Evolutionary conservation across 768 basidiomycete genomes (phyloP), one percentile per base, ranked within the genome.

Genomic region (Pleurotus salmoneostramineus): DNA sequence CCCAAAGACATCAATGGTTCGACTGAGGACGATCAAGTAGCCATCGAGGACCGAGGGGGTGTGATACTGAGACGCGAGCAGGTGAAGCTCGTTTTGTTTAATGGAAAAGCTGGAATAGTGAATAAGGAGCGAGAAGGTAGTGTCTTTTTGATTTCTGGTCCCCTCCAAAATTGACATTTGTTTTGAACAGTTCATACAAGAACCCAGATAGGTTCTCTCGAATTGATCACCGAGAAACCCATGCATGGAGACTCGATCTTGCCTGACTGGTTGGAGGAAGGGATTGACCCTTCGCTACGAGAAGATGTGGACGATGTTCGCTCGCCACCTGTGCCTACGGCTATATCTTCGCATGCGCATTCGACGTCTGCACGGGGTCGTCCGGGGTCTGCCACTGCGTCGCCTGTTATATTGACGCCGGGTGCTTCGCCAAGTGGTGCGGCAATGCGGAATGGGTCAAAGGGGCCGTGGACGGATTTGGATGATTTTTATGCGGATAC

Each of bases 201-300:
- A 54, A 69, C 74, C 54, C 72, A 75, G 21, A 71, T 95, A 32
- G 94, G 91, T 21, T 85, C 91, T 2, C 72, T 92, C 59, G 82
- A 80, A 7, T 72, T 84, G 14, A 75, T 92, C 40, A 83, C 80
- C 2, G 82, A 83, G 1, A 83, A 78, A 66, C 71, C 75, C 8
- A 76, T 84, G 68, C 74, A 72, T 4, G 72, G 77, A 45, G 83
- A 87, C 58, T 74, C 69, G 34, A 51, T 75, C 59, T 57, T 96
- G 0, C 91, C 93, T 0, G 92, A 93, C 64, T 97, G 95, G 95
- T 77, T 90, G 4, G 93, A 95, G 69, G 78, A 83, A 56, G 94
- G 93, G 0, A 91, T 91, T 3, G 91, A 94, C 62, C 73, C 90
- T 1, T 77, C 81, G 0, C 71, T 98, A 57, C 81, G 95, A 58